These are phyloP conservation scores for Phytophthora sp. DNA, from an alignment of 352 stramenopile species.

Conservation along the genomic window DNA sequence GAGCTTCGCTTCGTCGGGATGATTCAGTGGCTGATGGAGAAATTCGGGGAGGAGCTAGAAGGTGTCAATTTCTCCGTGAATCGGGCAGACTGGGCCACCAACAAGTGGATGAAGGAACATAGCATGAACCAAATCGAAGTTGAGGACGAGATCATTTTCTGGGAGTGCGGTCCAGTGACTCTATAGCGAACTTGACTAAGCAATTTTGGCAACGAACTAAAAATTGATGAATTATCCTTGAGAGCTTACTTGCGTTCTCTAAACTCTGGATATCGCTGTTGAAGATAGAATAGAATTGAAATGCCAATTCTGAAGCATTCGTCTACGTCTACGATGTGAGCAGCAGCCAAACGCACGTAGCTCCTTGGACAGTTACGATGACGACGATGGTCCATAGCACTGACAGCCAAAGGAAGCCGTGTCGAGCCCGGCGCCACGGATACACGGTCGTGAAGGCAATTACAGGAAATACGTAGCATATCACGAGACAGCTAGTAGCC, in stretches of 20 bases:
- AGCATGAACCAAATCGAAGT: constrained; percentile 14
- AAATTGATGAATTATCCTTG: not conserved
- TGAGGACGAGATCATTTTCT: constrained; percentile 23
- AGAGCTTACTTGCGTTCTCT: too few relatives aligned
- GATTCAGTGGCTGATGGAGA: constrained; percentile 16
- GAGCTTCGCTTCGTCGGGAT: constrained; percentile 13
- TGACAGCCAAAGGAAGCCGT: constrained; percentile 24
- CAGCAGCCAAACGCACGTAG: constrained; percentile 30
- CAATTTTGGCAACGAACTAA: not conserved
- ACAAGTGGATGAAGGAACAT: constrained; percentile 24
- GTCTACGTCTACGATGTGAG: constrained; percentile 13
- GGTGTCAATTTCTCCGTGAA: constrained; percentile 18
- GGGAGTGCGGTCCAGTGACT: constrained; percentile 6
- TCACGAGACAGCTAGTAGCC: constrained; percentile 48
- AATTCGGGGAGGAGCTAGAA: constrained; percentile 13
- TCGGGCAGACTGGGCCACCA: constrained; percentile 24
- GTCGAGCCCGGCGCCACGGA: constrained; percentile 40
- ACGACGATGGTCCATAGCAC: constrained; percentile 23
- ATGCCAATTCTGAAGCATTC: too few relatives aligned
- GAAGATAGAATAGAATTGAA: too few relatives aligned
- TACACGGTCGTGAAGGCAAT: constrained; percentile 53
- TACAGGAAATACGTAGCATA: constrained; percentile 59
- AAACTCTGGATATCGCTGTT: too few relatives aligned
- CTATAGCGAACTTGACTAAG: not conserved
- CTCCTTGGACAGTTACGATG: constrained; percentile 26